Evolutionary conservation across 306 rosid genomes (phyloP).

Genomic region (Datisca glomerata): DNA sequence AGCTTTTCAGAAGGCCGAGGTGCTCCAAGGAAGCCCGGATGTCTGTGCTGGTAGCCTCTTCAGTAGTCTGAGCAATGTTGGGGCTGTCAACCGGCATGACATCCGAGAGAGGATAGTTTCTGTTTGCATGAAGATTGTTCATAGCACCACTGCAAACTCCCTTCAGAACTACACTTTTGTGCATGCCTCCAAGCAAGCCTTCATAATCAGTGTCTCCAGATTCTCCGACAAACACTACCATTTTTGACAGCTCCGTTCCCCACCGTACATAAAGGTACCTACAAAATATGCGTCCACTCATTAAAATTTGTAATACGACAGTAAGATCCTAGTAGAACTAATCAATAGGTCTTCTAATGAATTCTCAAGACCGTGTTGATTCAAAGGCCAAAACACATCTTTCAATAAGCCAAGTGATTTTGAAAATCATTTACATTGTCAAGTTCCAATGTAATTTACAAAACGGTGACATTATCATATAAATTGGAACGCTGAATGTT

Average conservation of each 20-base stretch:
- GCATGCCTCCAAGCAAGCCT: slow-evolving; percentile 79
- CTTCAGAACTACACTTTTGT: slow-evolving; percentile 66
- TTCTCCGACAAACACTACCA: slow-evolving; percentile 92
- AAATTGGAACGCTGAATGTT: no score
- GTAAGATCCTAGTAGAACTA: no score
- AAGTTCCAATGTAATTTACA: no score
- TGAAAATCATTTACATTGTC: background rate
- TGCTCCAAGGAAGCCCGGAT: slow-evolving; percentile 56
- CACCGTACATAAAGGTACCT: slow-evolving; percentile 92
- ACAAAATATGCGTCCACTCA: no score
- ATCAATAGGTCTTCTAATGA: no score
- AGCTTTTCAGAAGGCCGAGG: slow-evolving; percentile 43
- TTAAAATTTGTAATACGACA: no score
- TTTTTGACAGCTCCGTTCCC: slow-evolving; percentile 87
- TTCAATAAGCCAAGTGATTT: background rate
- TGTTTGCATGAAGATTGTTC: slow-evolving; percentile 56
- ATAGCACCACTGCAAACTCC: slow-evolving; percentile 65
- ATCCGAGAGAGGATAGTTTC: slow-evolving; percentile 85
- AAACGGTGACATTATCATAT: no score
- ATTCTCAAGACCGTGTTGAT: no score
- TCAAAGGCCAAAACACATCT: background rate
- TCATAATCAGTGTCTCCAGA: slow-evolving; percentile 96
- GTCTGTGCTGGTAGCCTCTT: slow-evolving; percentile 41
- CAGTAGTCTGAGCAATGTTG: slow-evolving; percentile 50
- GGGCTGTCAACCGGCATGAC: slow-evolving; percentile 65